phyloP scores from a whole-genome alignment of 768 basidiomycete species.

The Phallus indusiatus region DNA sequence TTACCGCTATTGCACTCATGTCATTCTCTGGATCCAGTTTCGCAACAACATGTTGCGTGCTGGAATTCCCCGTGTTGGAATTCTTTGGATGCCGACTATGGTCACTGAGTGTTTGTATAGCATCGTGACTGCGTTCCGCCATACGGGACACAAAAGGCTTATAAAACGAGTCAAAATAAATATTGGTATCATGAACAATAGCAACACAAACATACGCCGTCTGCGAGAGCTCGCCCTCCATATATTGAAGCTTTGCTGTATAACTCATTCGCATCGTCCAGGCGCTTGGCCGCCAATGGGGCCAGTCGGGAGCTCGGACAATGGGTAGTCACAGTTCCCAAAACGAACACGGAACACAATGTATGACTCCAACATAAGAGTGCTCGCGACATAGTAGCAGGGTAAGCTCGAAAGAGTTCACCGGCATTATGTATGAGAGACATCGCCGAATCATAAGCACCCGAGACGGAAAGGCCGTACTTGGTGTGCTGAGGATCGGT shows the following conservation, averaged over 20 bases:
- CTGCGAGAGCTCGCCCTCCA: constrained; percentile 7
- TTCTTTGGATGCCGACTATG: not conserved
- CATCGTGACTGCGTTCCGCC: constrained; percentile 3
- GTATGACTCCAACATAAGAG: constrained; percentile 48
- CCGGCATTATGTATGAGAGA: not conserved
- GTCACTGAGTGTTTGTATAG: not conserved
- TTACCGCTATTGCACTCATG: not conserved
- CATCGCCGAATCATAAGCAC: constrained; percentile 52
- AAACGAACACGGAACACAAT: constrained; percentile 4
- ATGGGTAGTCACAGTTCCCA: not conserved
- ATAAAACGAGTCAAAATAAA: not conserved
- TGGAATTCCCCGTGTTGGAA: not conserved
- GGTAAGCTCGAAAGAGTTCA: not conserved
- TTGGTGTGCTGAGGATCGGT: constrained; percentile 62
- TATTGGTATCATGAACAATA: not conserved
- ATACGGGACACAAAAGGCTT: constrained; percentile 7
- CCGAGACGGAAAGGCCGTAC: constrained; percentile 57
- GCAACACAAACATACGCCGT: not conserved
- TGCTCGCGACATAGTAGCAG: constrained; percentile 27
- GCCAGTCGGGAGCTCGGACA: constrained; percentile 6
- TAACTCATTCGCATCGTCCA: constrained; percentile 4
- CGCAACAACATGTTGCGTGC: not conserved
- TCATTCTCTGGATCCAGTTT: constrained; percentile 4
- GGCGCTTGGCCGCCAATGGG: constrained; percentile 6
- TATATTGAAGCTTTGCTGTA: constrained; percentile 1